Conservation (phyloP, 495 filamentous ascomycete species). For the Aspergillus biplanus region DNA sequence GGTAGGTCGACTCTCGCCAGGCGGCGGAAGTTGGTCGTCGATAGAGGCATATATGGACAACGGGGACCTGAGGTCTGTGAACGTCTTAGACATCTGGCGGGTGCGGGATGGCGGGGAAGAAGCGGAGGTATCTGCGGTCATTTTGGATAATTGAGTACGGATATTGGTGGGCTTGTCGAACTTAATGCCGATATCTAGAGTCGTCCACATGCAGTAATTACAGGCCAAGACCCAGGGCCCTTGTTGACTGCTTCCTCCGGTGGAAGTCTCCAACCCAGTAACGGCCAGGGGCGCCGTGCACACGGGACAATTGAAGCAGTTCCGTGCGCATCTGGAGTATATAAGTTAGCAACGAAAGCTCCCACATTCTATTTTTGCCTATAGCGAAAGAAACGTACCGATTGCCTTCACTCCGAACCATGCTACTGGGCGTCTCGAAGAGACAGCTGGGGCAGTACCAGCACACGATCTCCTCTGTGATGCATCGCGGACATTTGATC, state of each 20-base stretch:
- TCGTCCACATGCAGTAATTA: constrained; percentile 89
- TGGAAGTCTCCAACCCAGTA: constrained; percentile 42
- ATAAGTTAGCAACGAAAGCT: not conserved
- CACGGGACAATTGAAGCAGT: constrained; percentile 91
- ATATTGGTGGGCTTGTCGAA: constrained; percentile 89
- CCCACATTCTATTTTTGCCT: not conserved
- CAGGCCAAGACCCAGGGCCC: constrained; percentile 83
- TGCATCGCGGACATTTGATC: constrained; percentile 90
- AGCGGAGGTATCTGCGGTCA: constrained; percentile 33
- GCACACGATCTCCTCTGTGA: constrained; percentile 86
- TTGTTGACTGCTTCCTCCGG: constrained; percentile 42
- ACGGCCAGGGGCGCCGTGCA: constrained; percentile 83
- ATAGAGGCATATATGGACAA: constrained; percentile 43
- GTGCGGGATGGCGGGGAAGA: constrained; percentile 24
- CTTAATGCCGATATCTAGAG: constrained; percentile 83
- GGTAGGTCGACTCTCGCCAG: constrained; percentile 22
- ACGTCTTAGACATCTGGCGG: constrained; percentile 39
- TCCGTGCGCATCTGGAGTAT: constrained; percentile 76
- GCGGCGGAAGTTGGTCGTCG: constrained; percentile 33
- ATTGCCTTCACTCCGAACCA: constrained; percentile 88
- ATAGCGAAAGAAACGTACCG: constrained; percentile 60
- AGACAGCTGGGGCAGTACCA: constrained; percentile 96
- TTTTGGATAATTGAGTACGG: constrained; percentile 70
- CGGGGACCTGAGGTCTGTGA: constrained; percentile 45
- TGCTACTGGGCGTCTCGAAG: constrained; percentile 90